Percentiles rank a stretch among this genome's conserved stretches.
These are phyloP conservation scores for Globisporangium alternatum DNA, from an alignment of 352 stramenopile genomes.

Conservation along the genomic window DNA sequence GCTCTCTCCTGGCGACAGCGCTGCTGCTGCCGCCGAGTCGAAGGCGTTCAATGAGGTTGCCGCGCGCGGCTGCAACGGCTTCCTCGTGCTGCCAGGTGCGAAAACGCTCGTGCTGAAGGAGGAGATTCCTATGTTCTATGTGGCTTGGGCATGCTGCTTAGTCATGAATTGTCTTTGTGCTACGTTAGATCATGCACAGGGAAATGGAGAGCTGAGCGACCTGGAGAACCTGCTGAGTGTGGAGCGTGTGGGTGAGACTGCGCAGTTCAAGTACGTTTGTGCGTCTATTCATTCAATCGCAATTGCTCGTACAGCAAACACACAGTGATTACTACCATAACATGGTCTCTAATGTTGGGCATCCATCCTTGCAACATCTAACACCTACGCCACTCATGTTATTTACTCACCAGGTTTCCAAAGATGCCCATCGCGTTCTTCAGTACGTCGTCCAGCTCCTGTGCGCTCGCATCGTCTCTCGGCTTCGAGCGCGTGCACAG, in stretches of 20 bases:
- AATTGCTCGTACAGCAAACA: no score
- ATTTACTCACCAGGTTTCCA: slow-evolving; percentile 34
- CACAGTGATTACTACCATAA: neutral
- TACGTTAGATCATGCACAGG: slow-evolving; percentile 3
- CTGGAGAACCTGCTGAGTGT: slow-evolving; percentile 37
- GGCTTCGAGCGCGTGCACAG: slow-evolving; percentile 34
- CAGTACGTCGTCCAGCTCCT: slow-evolving; percentile 33
- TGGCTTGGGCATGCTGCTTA: neutral
- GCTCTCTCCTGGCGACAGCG: neutral
- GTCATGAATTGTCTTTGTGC: neutral
- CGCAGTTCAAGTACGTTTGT: slow-evolving; percentile 28
- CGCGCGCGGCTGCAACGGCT: slow-evolving; percentile 45
- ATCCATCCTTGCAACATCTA: no score
- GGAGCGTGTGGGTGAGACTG: slow-evolving; percentile 19
- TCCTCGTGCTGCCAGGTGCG: slow-evolving; percentile 46
- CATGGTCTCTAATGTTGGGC: neutral
- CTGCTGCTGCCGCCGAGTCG: neutral
- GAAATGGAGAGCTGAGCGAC: slow-evolving; percentile 15
- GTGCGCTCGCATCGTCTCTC: slow-evolving; percentile 27
- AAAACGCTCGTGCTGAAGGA: neutral
- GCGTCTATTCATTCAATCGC: neutral
- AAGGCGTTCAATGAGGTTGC: slow-evolving; percentile 42
- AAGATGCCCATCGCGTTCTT: slow-evolving; percentile 64
- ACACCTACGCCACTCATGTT: neutral
- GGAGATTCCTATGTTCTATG: neutral